These are phyloP conservation scores for Tagetes patula DNA, from an alignment of 129 eudicot species.

Conservation along the genomic window DNA sequence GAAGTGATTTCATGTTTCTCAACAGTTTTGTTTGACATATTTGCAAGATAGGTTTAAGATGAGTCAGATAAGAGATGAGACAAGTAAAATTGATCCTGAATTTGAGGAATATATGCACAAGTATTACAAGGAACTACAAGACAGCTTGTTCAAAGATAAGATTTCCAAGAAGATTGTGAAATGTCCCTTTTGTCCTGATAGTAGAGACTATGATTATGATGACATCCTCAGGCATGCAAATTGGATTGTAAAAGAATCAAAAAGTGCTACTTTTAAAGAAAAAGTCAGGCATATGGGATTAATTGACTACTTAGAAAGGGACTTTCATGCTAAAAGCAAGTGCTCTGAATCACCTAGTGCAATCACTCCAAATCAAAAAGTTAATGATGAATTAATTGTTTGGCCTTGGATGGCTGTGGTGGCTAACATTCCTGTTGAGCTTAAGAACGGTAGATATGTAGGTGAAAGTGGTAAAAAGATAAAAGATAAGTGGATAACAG, in stretches of 20 bases:
- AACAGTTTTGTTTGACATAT: neutral
- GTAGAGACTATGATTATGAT: conserved; percentile 34
- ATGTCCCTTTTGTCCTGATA: conserved; percentile 60
- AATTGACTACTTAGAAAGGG: conserved; percentile 10
- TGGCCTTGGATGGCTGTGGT: conserved; percentile 81
- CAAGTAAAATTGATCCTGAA: conserved; percentile 36
- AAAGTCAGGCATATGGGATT: conserved; percentile 60
- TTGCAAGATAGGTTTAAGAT: conserved; percentile 31
- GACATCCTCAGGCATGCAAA: conserved; percentile 63
- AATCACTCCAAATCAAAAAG: conserved; percentile 10
- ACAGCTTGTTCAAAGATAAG: conserved; percentile 27
- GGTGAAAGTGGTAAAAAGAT: conserved; percentile 62
- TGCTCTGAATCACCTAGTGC: conserved; percentile 11
- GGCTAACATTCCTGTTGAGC: conserved; percentile 57
- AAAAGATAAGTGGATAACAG: conserved; percentile 52
- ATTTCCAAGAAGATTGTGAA: conserved; percentile 28
- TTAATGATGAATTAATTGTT: conserved; percentile 50
- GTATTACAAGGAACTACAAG: conserved; percentile 51
- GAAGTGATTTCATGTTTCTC: conserved; percentile 1
- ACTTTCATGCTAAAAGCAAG: conserved; percentile 11
- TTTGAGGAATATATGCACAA: conserved; percentile 38
- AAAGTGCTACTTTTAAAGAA: conserved; percentile 41
- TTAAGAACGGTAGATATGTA: conserved; percentile 37
- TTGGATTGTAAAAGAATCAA: conserved; percentile 49
- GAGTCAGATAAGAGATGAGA: conserved; percentile 40